Evolutionary conservation across 2,329 filamentous ascomycete genomes (phyloP), one percentile per base, ranked within the genome.

Genomic region (Huntiella abstrusa): DNA sequence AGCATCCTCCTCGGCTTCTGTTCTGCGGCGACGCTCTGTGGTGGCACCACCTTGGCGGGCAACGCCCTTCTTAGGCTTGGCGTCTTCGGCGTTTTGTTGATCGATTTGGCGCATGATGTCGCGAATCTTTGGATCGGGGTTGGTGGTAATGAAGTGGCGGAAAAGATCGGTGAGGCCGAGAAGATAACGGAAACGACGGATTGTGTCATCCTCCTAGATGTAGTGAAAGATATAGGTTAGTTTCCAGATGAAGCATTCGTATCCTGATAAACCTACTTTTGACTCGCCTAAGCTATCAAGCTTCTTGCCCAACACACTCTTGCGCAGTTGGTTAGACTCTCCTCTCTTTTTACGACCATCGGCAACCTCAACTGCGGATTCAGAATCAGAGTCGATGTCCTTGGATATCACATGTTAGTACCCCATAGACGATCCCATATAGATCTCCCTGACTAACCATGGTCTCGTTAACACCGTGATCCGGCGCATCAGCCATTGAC

Each of bases 111-210:
- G 73, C 72, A 96, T 91, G 55, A 95, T 85, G 49, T 93, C 83
- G 55, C 88, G 83, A 57, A 96, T 91, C 55, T 83, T 84, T 12
- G 91, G 88, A 58, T 98, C 87, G 4, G 87, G 88, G 58, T 95
- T 98, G 6, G 86, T 85, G 59, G 96, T 87, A 64, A 98, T 98
- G 62, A 98, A 98, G 64, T 98, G 91, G 53, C 92, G 85, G 67
- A 98, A 98, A 15, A 98, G 70, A 57, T 98, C 91, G 12, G 91
- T 98, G 45, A 98, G 69, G 19, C 92, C 92, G 11, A 98, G 73
- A 1, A 98, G 73, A 60, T 98, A 98, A 52, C 86, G 80, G 60
- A 98, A 98, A 59, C 91, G 74, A 55, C 88, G 77, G 57, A 96
- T 84, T 1, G 85, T 92, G 58, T 96, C 88, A 68, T 95, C 84